Evolutionary conservation across 306 rosid species (phyloP), one percentile per base, ranked within the genome.

Genomic region (Fragaria ananassa): DNA sequence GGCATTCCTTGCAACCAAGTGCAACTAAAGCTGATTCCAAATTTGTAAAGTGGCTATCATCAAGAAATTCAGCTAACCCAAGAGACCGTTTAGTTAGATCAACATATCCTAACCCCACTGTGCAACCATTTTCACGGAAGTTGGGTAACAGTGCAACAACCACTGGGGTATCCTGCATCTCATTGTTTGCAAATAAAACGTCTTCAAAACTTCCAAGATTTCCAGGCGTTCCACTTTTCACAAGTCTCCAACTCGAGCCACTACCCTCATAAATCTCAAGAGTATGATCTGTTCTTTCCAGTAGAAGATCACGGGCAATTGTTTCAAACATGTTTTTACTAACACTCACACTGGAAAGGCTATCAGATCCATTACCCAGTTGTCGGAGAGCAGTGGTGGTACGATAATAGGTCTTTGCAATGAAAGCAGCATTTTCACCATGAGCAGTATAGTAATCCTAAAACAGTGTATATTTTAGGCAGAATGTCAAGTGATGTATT

Each of bases 1-100:
- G 90, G 82, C 97, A 95, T 71, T 95, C 99, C 86, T 92, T 95
- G 86, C 99, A 90, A 70, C 99, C 97, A 76, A 95, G 96, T 78
- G 93, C 97, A 78, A 95, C 91, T 80, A 95, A 83, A 74, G 97
- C 88, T 63, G 99, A 92, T 84, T 95, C 99, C 78, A 89, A 74
- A 63, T 92, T 90, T 4, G 99, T 95, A 66, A 95, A 95, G 84
- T 92, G 97, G 77, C 91, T 90, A 64, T 92, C 97, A 75, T 92
- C 97, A 54, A 92, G 91, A 84, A 95, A 95, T 80, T 95, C 99
- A 78, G 91, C 89, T 84, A 95, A 81, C 62, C 97, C 99, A 79
- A 95, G 89, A 54, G 86, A 85, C 80, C 96, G 90, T 87, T 87
- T 95, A 42, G 97, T 90, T 82, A 90, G 87, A 85, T 91, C 97